Evolutionary conservation across 108 stramenopile species (phyloP), one percentile per base, ranked within the genome.

Genomic region (Cyclostephanos tholiformis): DNA sequence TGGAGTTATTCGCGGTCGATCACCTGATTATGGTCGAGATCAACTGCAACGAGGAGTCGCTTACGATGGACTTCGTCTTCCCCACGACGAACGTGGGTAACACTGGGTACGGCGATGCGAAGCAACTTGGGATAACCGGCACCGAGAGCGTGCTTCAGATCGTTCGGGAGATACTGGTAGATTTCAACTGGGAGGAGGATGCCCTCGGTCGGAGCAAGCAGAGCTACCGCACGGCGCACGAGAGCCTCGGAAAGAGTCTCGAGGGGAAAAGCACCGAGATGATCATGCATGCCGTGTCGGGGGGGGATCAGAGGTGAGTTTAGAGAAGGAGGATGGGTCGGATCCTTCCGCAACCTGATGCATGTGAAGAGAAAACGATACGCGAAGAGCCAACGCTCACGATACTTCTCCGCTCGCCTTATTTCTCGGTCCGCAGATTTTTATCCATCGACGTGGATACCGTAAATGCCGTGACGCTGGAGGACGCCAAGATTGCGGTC

Each of bases 21-120:
- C 95, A 97, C 75, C 84, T 98, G 23, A 85, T 98, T 46, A 98
- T 97, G 98, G 98, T 98, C 2, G 95, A 97, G 71, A 96, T 98
- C 72, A 94, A 91, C 65, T 96, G 96, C 82, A 95, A 76, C 69
- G 98, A 97, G 69, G 98, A 98, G 72, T 82, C 91, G 14, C 75
- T 97, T 22, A 88, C 88, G 27, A 82, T 97, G 57, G 98, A 98
- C 73, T 97, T 98, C 66, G 86, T 89, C 3, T 97, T 97, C 88
- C 97, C 97, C 16, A 98, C 98, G 11, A 97, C 95, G 4, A 90
- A 95, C 72, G 92, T 93, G 16, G 93, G 92, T 20, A 95, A 91
- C 65, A 85, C 89, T 55, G 94, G 94, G 44, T 92, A 88, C 70
- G 91, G 93, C 17, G 90, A 91, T 26, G 74, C 84, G 20, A 80